phyloP scores from a whole-genome alignment of 176 grass and related monocot genomes.

The Areca catechu region DNA sequence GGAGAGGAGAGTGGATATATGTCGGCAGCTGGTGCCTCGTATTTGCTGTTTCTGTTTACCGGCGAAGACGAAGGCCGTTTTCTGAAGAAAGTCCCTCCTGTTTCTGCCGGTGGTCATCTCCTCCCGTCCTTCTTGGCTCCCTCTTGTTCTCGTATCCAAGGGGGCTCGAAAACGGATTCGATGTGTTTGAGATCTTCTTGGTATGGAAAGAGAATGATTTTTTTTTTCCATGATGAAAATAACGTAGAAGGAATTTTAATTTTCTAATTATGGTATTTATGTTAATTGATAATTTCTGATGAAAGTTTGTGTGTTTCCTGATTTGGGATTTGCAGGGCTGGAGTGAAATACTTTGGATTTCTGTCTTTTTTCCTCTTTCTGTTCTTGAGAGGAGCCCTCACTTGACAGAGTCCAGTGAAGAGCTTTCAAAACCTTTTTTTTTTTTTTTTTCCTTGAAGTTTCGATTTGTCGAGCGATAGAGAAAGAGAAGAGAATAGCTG shows the following conservation, averaged over 20 bases:
- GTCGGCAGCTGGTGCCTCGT: background rate
- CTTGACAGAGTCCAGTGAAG: background rate
- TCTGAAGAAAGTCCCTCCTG: background rate
- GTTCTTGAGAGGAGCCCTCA: slow-evolving; percentile 5
- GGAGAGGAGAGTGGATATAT: background rate
- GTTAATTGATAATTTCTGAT: too few species aligned
- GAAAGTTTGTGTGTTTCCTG: background rate
- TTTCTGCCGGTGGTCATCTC: background rate
- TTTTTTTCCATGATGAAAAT: too few species aligned
- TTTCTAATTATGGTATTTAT: too few species aligned
- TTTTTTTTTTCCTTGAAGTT: too few species aligned
- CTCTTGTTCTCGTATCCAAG: too few species aligned
- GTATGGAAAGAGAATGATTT: background rate
- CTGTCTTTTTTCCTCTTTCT: slow-evolving; percentile 1
- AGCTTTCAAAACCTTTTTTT: too few species aligned
- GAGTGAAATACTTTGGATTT: slow-evolving; percentile 7
- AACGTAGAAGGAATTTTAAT: too few species aligned
- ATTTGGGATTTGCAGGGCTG: background rate
- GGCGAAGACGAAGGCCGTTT: background rate
- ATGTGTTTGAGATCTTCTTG: slow-evolving; percentile 3
- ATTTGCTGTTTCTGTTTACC: background rate
- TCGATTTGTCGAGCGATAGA: too few species aligned
- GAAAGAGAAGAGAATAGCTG: too few species aligned
- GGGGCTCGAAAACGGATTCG: background rate
- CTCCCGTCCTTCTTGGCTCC: too few species aligned